These are phyloP conservation scores for Mycena kentingensis DNA, from an alignment of 768 basidiomycete species.

Conservation along the genomic window DNA sequence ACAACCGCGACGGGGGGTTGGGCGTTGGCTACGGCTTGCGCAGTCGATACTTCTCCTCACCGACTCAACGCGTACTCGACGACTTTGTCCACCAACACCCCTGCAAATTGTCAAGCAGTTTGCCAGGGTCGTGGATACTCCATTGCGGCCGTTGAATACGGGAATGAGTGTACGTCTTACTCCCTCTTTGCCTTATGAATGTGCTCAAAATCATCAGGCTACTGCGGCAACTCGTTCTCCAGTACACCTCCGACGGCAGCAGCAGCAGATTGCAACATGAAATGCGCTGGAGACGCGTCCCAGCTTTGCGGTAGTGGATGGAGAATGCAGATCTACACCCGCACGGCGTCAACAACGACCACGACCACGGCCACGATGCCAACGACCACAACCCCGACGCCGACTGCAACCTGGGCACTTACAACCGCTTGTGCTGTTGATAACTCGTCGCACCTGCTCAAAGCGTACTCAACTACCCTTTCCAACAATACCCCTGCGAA, in stretches of 20 bases:
- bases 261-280: not conserved
- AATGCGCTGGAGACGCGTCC: not conserved
- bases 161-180: constrained; percentile 34
- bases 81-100: constrained; percentile 27
- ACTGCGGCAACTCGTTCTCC: not conserved
- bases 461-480: constrained; percentile 22
- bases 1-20: not conserved
- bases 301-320: not conserved
- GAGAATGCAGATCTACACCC: not conserved
- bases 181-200: too few relatives aligned
- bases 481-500: constrained; percentile 28
- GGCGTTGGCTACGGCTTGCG: constrained; percentile 11
- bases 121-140: constrained; percentile 32
- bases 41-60: constrained; percentile 23
- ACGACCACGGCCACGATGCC: not conserved
- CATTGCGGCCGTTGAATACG: constrained; percentile 36
- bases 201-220: not conserved
- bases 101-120: constrained; percentile 28
- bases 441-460: constrained; percentile 24
- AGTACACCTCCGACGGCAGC: not conserved
- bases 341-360: not conserved
- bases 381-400: not conserved
- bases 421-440: constrained; percentile 20
- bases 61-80: constrained; percentile 25
- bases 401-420: not conserved